Conservation (phyloP, 2,329 filamentous ascomycete species). For the Rosellinia necatrix region DNA sequence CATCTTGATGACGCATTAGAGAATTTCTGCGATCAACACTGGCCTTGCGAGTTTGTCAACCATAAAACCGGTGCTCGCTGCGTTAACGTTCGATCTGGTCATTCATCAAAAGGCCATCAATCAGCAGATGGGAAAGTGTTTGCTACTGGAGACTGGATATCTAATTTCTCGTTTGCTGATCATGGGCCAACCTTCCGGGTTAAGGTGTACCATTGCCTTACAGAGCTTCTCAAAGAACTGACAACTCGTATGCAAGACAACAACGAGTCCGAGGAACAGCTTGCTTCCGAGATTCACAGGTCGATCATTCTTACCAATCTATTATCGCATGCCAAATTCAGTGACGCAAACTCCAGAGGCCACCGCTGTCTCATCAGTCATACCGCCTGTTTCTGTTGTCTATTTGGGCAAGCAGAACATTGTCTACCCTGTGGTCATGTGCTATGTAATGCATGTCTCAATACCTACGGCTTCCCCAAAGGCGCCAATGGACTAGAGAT, state of each 20-base stretch:
- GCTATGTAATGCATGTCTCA: not conserved
- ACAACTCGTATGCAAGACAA: not conserved
- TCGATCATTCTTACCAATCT: not conserved
- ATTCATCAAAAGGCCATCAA: constrained; percentile 50
- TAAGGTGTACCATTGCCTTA: not conserved
- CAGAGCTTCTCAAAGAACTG: not conserved
- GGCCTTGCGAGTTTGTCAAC: constrained; percentile 49
- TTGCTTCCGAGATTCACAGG: not conserved
- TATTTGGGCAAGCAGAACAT: constrained; percentile 30
- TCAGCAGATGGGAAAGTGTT: constrained; percentile 48
- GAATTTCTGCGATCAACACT: constrained; percentile 50
- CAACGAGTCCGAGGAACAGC: not conserved
- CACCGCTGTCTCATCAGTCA: constrained; percentile 39
- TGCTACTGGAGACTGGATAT: constrained; percentile 46
- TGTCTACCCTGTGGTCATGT: not conserved
- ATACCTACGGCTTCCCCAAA: not conserved
- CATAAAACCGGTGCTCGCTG: constrained; percentile 34
- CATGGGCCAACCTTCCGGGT: not conserved
- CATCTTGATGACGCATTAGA: constrained; percentile 35
- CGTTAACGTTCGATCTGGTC: constrained; percentile 44
- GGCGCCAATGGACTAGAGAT: not conserved
- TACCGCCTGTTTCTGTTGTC: constrained; percentile 52
- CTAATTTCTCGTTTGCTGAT: constrained; percentile 36
- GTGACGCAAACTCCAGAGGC: too few species aligned
- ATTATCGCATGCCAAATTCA: not conserved